Conservation (phyloP, 2,329 filamentous ascomycete species). For the Penicillium sp. region DNA sequence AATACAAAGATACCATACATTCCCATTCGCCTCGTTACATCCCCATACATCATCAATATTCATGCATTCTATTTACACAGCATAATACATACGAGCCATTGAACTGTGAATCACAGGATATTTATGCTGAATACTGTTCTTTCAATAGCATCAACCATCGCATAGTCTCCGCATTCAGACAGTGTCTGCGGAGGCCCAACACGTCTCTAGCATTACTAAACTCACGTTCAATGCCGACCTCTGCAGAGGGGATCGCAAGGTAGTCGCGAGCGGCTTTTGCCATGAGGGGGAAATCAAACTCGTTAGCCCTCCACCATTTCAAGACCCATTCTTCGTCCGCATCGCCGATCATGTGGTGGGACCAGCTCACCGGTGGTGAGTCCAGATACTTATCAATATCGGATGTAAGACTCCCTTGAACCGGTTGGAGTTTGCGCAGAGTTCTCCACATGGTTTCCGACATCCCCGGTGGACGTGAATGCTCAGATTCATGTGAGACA, state of each 20-base stretch:
- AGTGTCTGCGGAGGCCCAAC: conserved; percentile 8
- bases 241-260: conserved; percentile 4
- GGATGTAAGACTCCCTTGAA: neutral
- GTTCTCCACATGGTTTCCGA: conserved; percentile 7
- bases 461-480: conserved; percentile 2
- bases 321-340: conserved; percentile 8
- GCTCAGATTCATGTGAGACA: neutral
- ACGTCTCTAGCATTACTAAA: conserved; percentile 10
- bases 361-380: conserved; percentile 1
- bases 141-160: conserved; percentile 9
- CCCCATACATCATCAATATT: too few species aligned
- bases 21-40: too few species aligned
- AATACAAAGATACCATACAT: neutral
- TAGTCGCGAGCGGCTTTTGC: conserved; percentile 9
- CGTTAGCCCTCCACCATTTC: conserved; percentile 10
- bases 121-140: neutral
- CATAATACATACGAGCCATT: too few species aligned
- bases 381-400: conserved; percentile 9
- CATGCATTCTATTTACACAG: too few species aligned
- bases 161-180: conserved; percentile 9
- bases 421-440: conserved; percentile 3
- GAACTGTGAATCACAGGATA: neutral
- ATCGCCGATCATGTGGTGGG: conserved; percentile 3
- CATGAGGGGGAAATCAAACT: conserved; percentile 11
- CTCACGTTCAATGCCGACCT: conserved; percentile 8